These are phyloP conservation scores for Tolypocladium tundrense DNA, from an alignment of 2,329 filamentous ascomycete genomes.

Conservation along the genomic window DNA sequence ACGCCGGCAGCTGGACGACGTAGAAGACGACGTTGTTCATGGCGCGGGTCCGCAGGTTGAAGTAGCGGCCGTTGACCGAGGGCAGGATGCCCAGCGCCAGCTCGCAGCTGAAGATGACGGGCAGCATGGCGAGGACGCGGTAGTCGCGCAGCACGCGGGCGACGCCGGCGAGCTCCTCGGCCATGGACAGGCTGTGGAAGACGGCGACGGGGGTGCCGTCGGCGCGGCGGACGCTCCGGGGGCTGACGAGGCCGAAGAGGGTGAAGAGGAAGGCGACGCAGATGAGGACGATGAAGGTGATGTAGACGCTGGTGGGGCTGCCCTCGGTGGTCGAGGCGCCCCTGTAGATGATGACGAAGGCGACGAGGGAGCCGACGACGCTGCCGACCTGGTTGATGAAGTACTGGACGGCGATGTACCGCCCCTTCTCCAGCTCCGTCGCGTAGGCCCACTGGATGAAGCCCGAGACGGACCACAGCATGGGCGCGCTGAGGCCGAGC, in stretches of 20 bases:
- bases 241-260: slow-evolving; percentile 6
- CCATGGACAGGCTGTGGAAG: too few relatives aligned
- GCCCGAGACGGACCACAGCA: slow-evolving; percentile 8
- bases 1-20: too few relatives aligned
- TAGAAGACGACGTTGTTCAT: too few relatives aligned
- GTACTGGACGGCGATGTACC: slow-evolving; percentile 5
- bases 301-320: slow-evolving; percentile 3
- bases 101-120: too few relatives aligned
- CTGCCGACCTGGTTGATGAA: slow-evolving; percentile 2
- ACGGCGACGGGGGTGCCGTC: too few relatives aligned
- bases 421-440: slow-evolving; percentile 4
- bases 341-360: not conserved
- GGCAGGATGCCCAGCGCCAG: too few relatives aligned
- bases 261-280: slow-evolving; percentile 4
- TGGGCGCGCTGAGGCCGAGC: slow-evolving; percentile 7
- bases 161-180: too few relatives aligned
- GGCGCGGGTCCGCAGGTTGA: too few relatives aligned
- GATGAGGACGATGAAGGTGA: slow-evolving; percentile 6
- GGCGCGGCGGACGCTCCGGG: not conserved
- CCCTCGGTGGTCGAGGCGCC: slow-evolving; percentile 3
- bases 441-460: slow-evolving; percentile 5
- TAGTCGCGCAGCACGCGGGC: too few relatives aligned
- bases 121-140: too few relatives aligned
- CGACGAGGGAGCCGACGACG: slow-evolving; percentile 4
- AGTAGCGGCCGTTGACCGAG: too few relatives aligned